Evolutionary conservation across 2,329 filamentous ascomycete species (phyloP), one percentile per base, ranked within the genome.

Genomic region (Diplocarpon rosae): DNA sequence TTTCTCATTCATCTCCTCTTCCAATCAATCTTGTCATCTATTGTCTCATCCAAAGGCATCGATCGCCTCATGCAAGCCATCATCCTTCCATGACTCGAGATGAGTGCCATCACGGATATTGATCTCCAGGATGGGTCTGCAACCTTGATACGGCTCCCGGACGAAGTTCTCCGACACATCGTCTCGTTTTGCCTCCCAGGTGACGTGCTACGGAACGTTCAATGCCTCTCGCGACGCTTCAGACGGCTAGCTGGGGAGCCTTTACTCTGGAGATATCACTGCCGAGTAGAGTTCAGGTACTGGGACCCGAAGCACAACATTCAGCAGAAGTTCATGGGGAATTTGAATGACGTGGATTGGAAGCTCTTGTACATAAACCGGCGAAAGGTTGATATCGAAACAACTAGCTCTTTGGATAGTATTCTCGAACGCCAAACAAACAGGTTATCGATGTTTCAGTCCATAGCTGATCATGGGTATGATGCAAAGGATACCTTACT

Each of bases 401-500:
- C 76, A 24, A 69, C 70, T 9, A 58, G 57, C 8, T 65, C 80
- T 7, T 66, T 96, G 45, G 70, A 89, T 50, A 72, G 68, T 27
- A 78, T 95, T 46, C 68, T 96, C 43, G 63, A 68, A n/a, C 79
- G 75, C 28, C 85, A 87, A 61, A 72, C 79, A 30, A 71, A 76
- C 43, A 80, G 88, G 15, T 72, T 87, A 45, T 70, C 72, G 44
- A 80, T 80, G 56, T 80, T 87, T 50, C 76, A 83, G 55, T 66
- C 72, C 40, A 83, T 96, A 50, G 78, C 84, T 42, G 67, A 70
- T 24, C 71, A 80, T 56, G 88, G 88, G 0, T 90, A 89, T 58
- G 88, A 96, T 66, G 85, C 83, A 37, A 95, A 95, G 62, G 89
- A 95, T 62, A 80, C 80, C 43, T 71, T 96, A 39, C 58, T 88